phyloP scores from a whole-genome alignment of 1,284 basidiomycete species.

The Cryptococcus jaspeensis region DNA sequence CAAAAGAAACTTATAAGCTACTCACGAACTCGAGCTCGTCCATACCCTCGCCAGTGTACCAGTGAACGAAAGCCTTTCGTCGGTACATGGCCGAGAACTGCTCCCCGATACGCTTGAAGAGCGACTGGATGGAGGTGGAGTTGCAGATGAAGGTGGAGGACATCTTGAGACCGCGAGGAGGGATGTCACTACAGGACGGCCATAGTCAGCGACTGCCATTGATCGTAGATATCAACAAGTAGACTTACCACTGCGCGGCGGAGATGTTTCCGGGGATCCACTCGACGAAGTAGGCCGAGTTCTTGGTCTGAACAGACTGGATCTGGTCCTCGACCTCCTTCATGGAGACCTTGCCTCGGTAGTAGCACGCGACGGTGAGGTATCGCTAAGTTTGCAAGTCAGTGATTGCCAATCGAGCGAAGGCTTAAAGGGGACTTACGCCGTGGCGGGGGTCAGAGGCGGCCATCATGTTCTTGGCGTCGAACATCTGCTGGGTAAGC shows the following conservation, averaged over 20 bases:
- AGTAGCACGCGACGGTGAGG: conserved; percentile 84
- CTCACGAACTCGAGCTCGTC: conserved; percentile 87
- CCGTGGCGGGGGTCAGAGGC: conserved; percentile 87
- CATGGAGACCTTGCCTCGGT: conserved; percentile 98
- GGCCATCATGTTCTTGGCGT: conserved; percentile 95
- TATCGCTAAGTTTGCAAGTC: conserved; percentile 39
- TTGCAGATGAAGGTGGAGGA: conserved; percentile 96
- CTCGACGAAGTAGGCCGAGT: conserved; percentile 95
- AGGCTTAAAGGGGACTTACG: conserved; percentile 49
- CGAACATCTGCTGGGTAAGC: conserved; percentile 97
- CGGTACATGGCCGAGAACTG: conserved; percentile 99
- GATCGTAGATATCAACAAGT: background rate
- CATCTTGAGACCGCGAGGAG: conserved; percentile 91
- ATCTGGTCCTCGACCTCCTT: conserved; percentile 99
- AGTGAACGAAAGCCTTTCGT: conserved; percentile 97
- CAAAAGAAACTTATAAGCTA: conserved; percentile 4
- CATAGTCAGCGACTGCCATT: background rate
- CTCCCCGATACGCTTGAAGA: conserved; percentile 95
- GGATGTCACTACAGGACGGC: conserved; percentile 68
- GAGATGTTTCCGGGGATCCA: conserved; percentile 99
- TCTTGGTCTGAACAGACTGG: conserved; percentile 96
- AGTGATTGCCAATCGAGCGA: conserved; percentile 1
- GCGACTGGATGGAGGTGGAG: conserved; percentile 93
- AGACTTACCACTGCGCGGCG: conserved; percentile 68
- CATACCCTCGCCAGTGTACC: conserved; percentile 99